Conservation (phyloP, 1,139 yeast species). For the Yamadazyma buinensis region DNA sequence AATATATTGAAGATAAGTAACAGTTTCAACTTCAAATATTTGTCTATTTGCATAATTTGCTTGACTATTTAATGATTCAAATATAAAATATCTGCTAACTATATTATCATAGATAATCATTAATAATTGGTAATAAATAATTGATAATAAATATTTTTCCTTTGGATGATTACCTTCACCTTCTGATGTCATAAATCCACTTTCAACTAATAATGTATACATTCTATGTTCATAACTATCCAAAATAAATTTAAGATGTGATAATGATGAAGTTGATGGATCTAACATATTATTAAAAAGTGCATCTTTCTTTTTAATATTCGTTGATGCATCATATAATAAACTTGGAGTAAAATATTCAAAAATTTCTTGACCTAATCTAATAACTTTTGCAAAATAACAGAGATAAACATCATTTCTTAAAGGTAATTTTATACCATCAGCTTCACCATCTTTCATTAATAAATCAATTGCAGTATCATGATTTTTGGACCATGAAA, state of each 20-base stretch:
- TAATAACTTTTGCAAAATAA: constrained; percentile 34
- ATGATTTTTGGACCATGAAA: constrained; percentile 44
- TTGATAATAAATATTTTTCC: constrained; percentile 28
- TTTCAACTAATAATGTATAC: constrained; percentile 18
- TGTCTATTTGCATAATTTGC: not conserved
- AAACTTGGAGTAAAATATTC: constrained; percentile 21
- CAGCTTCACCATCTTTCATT: constrained; percentile 24
- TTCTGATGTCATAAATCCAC: constrained; percentile 24
- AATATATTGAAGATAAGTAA: constrained; percentile 30
- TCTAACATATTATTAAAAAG: constrained; percentile 16
- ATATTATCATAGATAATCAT: constrained; percentile 49
- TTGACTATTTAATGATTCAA: constrained; percentile 9
- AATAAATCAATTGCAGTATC: constrained; percentile 32
- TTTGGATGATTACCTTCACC: constrained; percentile 17
- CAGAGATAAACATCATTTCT: constrained; percentile 34
- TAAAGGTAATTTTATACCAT: constrained; percentile 16
- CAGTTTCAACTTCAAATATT: constrained; percentile 10
- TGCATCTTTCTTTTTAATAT: constrained; percentile 11
- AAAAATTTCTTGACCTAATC: constrained; percentile 44
- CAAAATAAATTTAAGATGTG: constrained; percentile 14
- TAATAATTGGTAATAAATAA: constrained; percentile 44
- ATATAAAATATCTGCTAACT: constrained; percentile 14
- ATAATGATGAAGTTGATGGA: constrained; percentile 11
- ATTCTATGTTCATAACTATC: constrained; percentile 23
- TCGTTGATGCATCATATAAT: constrained; percentile 4